Evolutionary conservation across 2,329 filamentous ascomycete species (phyloP).

Genomic region (Penicillium sp.): DNA sequence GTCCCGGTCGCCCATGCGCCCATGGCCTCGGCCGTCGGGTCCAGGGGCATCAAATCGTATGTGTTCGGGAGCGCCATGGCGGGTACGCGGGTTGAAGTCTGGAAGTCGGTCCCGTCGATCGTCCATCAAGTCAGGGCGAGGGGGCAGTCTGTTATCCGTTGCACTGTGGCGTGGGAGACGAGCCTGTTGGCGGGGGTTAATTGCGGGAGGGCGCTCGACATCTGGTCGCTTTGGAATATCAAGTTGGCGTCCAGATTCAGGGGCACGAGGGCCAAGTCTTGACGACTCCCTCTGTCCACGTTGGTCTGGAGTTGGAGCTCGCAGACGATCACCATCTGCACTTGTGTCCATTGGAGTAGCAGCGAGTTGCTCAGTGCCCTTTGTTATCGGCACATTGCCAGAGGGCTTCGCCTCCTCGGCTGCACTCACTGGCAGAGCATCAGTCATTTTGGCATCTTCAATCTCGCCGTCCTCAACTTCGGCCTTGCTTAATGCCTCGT

Average conservation of each 20-base stretch:
- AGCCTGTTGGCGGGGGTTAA: constrained; percentile 35
- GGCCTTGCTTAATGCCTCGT: constrained; percentile 29
- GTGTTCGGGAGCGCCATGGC: constrained; percentile 42
- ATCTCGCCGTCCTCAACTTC: constrained; percentile 51
- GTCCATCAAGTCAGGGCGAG: constrained; percentile 44
- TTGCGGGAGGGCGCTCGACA: constrained; percentile 33
- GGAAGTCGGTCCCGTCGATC: constrained; percentile 42
- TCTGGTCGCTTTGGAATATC: constrained; percentile 45
- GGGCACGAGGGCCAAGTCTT: constrained; percentile 29
- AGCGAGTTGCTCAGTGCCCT: constrained; percentile 6
- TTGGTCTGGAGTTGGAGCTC: constrained; percentile 2
- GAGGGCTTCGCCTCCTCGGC: constrained; percentile 20
- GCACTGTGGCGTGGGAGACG: constrained; percentile 41
- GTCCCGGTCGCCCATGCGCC: constrained; percentile 39
- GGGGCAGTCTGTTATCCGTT: constrained; percentile 36
- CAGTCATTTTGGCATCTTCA: constrained; percentile 48
- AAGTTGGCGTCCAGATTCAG: constrained; percentile 32
- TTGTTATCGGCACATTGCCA: constrained; percentile 8
- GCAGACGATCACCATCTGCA: constrained; percentile 12
- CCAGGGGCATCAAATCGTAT: constrained; percentile 40
- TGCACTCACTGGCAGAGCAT: constrained; percentile 28
- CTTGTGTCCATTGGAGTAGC: constrained; percentile 15
- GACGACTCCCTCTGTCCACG: constrained; percentile 20
- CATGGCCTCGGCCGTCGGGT: constrained; percentile 38
- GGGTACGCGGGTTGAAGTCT: constrained; percentile 39